Evolutionary conservation across 164 flowering plant species (phyloP), one percentile per base, ranked within the genome.

Genomic region (Macadamia integrifolia): DNA sequence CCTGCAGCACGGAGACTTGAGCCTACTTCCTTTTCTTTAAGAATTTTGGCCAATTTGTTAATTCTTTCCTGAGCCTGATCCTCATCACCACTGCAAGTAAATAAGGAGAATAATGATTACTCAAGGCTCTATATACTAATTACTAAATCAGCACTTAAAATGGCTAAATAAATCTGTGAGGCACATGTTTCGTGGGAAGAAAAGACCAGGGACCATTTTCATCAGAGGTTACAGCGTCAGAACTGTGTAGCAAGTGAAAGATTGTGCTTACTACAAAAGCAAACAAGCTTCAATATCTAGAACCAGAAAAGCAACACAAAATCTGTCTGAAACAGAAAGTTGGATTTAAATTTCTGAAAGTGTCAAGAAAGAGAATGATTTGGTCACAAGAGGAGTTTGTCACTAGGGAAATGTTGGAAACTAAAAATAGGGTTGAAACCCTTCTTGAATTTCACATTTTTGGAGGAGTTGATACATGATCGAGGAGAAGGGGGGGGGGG

Each of bases 61-160:
- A 93, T 78, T 84, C 99, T 89, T 81, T 92, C 99, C 80, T 92
- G 99, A 71, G 99, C 98, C 80, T 95, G 99, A 83, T 95, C 99
- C 78, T 95, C 99, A 71, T 95, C 99, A 53, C 99, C 99, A 82
- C 99, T 95, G 87, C 73, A 80, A 74, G 44, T 49, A 63, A 58
- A 67, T 60, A 64, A 6, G 53, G 40, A 3, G 49, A 0, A 60
- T 48, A n/a, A 0, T 30, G 49, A 18, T 18, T 43, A 43, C 30
- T 58, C 23, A 55, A 48, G 48, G 11, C 35, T 48, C 60, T 15
- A 43, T 32, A 15, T 44, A 43, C 31, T 10, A 66, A 18, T 10
- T 44, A 43, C 31, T 10, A 66, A 18, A 17, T 61, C 35, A 15
- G 53, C n/a, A 30, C 6, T n/a, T 31, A 56, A 17, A 57, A 66